These are phyloP conservation scores for Hsuehochloa calcarea DNA, from an alignment of 176 grass and related monocot genomes.

Conservation along the genomic window DNA sequence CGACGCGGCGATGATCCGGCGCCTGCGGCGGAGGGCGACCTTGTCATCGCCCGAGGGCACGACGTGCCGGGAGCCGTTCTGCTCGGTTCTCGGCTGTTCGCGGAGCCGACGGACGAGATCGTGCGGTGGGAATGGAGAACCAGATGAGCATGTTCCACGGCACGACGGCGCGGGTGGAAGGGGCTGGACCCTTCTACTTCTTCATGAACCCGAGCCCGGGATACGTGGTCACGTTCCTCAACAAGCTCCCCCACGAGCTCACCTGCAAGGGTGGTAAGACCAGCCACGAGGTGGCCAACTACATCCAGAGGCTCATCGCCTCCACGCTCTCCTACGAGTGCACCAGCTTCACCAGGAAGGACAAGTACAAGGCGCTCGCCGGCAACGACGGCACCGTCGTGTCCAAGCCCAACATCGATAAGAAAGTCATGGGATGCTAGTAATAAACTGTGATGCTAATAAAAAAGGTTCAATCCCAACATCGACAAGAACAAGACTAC, in stretches of 20 bases:
- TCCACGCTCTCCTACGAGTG: slow-evolving; percentile 80
- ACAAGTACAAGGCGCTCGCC: slow-evolving; percentile 77
- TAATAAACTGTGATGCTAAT: background rate
- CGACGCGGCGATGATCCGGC: slow-evolving; percentile 59
- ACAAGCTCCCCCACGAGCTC: slow-evolving; percentile 62
- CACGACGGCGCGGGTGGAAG: slow-evolving; percentile 85
- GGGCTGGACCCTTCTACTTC: slow-evolving; percentile 90
- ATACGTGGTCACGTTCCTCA: slow-evolving; percentile 73
- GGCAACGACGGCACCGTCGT: slow-evolving; percentile 59
- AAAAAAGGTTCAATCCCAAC: background rate
- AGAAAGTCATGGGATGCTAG: slow-evolving; percentile 50
- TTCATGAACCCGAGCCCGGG: slow-evolving; percentile 87
- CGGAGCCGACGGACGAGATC: slow-evolving; percentile 77
- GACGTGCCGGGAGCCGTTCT: slow-evolving; percentile 77
- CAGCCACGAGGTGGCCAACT: slow-evolving; percentile 75
- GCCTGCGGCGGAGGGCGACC: slow-evolving; percentile 59
- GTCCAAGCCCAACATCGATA: slow-evolving; percentile 50
- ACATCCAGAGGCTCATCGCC: slow-evolving; percentile 79
- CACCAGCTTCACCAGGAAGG: slow-evolving; percentile 87
- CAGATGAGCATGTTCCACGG: slow-evolving; percentile 75
- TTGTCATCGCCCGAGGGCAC: slow-evolving; percentile 73
- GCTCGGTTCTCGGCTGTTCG: slow-evolving; percentile 86
- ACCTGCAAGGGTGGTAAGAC: slow-evolving; percentile 64
- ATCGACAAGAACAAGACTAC: background rate
- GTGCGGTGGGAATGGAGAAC: slow-evolving; percentile 79